These are phyloP conservation scores for Candida oleophila DNA, from an alignment of 805 yeast species.

Conservation along the genomic window DNA sequence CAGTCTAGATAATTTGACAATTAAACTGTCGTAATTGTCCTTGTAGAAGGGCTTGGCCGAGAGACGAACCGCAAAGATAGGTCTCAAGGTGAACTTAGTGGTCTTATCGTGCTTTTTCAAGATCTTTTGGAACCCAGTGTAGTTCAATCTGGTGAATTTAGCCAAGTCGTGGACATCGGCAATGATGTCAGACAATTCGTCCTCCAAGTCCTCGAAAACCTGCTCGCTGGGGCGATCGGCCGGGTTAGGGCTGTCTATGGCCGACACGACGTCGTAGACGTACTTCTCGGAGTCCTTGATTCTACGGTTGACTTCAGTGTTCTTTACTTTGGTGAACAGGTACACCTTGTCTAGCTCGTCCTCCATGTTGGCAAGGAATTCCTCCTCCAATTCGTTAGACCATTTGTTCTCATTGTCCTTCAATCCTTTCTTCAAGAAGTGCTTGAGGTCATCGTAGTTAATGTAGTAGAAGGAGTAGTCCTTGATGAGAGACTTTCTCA, in stretches of 20 bases:
- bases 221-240: constrained; percentile 37
- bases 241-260: constrained; percentile 29
- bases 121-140: constrained; percentile 96
- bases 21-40: constrained; percentile 86
- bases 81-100: constrained; percentile 70
- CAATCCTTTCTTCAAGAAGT: constrained; percentile 69
- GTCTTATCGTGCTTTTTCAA: constrained; percentile 94
- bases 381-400: constrained; percentile 79
- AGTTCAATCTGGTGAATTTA: constrained; percentile 87
- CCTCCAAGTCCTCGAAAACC: constrained; percentile 44
- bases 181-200: constrained; percentile 65
- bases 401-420: constrained; percentile 58
- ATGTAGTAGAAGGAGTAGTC: constrained; percentile 90
- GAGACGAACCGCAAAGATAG: constrained; percentile 89
- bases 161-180: constrained; percentile 98
- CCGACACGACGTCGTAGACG: constrained; percentile 64
- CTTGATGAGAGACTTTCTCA: constrained; percentile 83
- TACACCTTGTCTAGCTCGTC: constrained; percentile 88
- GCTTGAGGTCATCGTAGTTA: constrained; percentile 86
- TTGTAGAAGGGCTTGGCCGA: constrained; percentile 94
- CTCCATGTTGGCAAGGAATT: constrained; percentile 73
- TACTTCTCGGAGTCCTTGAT: constrained; percentile 77
- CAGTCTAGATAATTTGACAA: constrained; percentile 83
- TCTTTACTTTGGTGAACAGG: constrained; percentile 85
- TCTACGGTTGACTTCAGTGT: constrained; percentile 80